Base-by-base conservation (phyloP, 2,329 filamentous ascomycete genomes). In the Domatiomyces globalis region DNA sequence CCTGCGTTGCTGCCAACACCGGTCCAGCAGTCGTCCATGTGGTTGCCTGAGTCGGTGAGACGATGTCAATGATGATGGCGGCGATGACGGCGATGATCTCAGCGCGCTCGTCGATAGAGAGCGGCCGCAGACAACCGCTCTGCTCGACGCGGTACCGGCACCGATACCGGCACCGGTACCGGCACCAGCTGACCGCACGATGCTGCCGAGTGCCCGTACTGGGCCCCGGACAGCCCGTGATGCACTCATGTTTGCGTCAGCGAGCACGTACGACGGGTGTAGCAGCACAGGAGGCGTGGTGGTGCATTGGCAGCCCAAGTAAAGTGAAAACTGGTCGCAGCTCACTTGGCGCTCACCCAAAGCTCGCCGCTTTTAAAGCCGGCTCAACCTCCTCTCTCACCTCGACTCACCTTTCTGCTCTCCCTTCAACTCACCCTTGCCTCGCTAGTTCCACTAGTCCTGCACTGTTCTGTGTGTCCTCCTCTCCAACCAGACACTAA, bases 1-100 rank as follows among this genome's bases (percentile, higher is more conserved):
- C 51, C 71, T 63, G 51, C 65, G 65, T 58, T 71, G 70, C 51
- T 68, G 63, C 66, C 67, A 71, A 61, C 65, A 63, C 56, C 62
- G 63, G 57, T 64, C 67, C 53, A 71, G 50, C 44, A 65, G 33
- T 15, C 12, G 33, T 39, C 33, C 8, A 15, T 39, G 10, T 39
- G 33, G 9, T 10, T 39, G 33, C 12, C 33, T 39, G 33, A 39
- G 33, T 39, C 33, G 33, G 10, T 15, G 33, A 39, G 33, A 39
- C 33, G 33, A 39, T 39, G 33, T 39, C 33, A 39, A 15, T 10
- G 33, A 2, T 15, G 33, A 39, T 39, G 33, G 15, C 33, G 33
- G 33, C 33, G 33, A 15, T 15, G 9, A 15, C 33, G 33, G 15
- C 15, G 33, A 10, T 15, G 12, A 15, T 39, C 33, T 39, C 12